phyloP scores from a whole-genome alignment of 2,329 filamentous ascomycete genomes.

The Hirsutella minnesotensis region DNA sequence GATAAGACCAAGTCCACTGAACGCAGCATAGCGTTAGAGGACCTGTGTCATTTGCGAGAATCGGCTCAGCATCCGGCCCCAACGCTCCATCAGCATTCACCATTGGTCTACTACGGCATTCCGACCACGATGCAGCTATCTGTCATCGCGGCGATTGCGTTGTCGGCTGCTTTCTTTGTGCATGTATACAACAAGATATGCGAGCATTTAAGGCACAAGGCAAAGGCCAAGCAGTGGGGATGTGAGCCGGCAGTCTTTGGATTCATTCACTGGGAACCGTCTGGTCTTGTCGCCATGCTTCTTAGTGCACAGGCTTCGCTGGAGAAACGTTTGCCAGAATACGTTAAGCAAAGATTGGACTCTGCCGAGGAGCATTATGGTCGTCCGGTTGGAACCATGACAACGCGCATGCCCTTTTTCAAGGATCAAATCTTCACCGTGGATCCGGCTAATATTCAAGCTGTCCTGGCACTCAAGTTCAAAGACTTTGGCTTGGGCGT shows the following conservation, averaged over 20 bases:
- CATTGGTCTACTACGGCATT: no score
- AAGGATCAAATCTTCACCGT: slow-evolving; percentile 9
- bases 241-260: slow-evolving; percentile 7
- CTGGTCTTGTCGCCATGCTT: slow-evolving; percentile 6
- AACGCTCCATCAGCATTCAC: no score
- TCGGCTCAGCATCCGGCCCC: no score
- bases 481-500: slow-evolving; percentile 14
- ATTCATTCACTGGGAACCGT: slow-evolving; percentile 5
- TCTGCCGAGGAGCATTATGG: slow-evolving; percentile 6
- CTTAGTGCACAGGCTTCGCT: slow-evolving; percentile 6
- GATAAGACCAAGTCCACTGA: no score
- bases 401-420: slow-evolving; percentile 9
- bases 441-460: slow-evolving; percentile 16
- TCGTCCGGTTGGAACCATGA: slow-evolving; percentile 9
- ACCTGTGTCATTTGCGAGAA: no score
- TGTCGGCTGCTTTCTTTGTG: no score
- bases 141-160: no score
- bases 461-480: slow-evolving; percentile 14
- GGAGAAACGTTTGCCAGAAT: slow-evolving; percentile 7
- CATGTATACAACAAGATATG: no score
- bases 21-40: no score
- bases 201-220: slow-evolving; percentile 3
- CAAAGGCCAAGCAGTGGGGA: slow-evolving; percentile 7
- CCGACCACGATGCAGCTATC: no score
- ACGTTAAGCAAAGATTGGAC: background rate